phyloP scores from a whole-genome alignment of 2,329 filamentous ascomycete genomes.

The Alternaria brassicae region DNA sequence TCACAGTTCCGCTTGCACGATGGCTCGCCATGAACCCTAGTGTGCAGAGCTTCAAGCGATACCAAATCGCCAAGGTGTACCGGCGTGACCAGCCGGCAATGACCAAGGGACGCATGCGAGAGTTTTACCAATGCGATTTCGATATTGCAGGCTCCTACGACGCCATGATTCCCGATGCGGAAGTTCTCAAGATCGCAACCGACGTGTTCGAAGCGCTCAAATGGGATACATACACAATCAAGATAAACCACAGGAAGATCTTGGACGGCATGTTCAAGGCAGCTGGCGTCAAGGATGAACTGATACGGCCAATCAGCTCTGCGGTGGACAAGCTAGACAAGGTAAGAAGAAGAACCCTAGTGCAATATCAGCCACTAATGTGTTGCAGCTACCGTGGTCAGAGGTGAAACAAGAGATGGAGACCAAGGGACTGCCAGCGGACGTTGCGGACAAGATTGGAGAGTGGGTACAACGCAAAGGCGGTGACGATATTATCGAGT shows the following conservation, averaged over 20 bases:
- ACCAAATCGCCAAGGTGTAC: slow-evolving; percentile 94
- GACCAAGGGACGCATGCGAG: slow-evolving; percentile 89
- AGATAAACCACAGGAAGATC: slow-evolving; percentile 94
- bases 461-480: slow-evolving; percentile 82
- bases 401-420: slow-evolving; percentile 95
- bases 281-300: slow-evolving; percentile 84
- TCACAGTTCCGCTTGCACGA: slow-evolving; percentile 89
- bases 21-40: slow-evolving; percentile 91
- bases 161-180: slow-evolving; percentile 89
- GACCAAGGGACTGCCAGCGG: slow-evolving; percentile 80
- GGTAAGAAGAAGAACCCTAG: slow-evolving; percentile 46
- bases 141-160: slow-evolving; percentile 88
- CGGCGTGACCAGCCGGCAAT: slow-evolving; percentile 78
- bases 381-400: slow-evolving; percentile 69
- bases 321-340: slow-evolving; percentile 98
- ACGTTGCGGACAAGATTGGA: slow-evolving; percentile 86
- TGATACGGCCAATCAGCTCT: slow-evolving; percentile 87
- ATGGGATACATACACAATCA: slow-evolving; percentile 82
- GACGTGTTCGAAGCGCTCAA: slow-evolving; percentile 85
- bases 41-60: slow-evolving; percentile 86
- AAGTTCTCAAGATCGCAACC: slow-evolving; percentile 82
- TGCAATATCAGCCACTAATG: slow-evolving; percentile 18
- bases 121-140: slow-evolving; percentile 98
- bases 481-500: slow-evolving; percentile 70
- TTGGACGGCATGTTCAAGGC: slow-evolving; percentile 92